Conservation (phyloP, 257 asterid species). For the Nicotiana benthamiana region DNA sequence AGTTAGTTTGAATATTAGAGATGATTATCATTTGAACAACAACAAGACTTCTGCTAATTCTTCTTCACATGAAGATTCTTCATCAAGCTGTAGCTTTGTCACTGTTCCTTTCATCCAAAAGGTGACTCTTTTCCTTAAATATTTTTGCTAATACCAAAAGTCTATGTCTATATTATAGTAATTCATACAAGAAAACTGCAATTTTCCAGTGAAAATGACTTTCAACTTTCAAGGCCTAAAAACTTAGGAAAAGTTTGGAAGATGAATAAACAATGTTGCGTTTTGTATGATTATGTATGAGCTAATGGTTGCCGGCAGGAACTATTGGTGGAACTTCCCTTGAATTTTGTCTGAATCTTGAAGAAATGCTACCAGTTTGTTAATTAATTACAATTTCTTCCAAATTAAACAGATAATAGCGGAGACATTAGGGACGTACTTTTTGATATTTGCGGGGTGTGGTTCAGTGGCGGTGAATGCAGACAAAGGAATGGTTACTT, state of each 20-base stretch:
- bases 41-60: neutral
- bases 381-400: too few relatives aligned
- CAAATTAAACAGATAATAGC: slow-evolving; percentile 49
- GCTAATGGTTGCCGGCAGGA: neutral
- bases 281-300: neutral
- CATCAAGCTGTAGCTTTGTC: slow-evolving; percentile 1
- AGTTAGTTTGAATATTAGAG: slow-evolving; percentile 7
- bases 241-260: neutral
- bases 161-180: too few relatives aligned
- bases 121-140: neutral
- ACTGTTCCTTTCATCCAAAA: slow-evolving; percentile 16
- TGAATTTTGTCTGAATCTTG: neutral
- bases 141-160: neutral
- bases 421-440: slow-evolving; percentile 68
- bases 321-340: neutral
- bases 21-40: neutral
- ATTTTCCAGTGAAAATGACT: neutral
- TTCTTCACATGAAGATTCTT: neutral
- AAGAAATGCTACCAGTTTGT: too few relatives aligned
- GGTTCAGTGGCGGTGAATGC: slow-evolving; percentile 64
- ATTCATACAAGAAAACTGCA: neutral
- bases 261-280: too few relatives aligned
- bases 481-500: slow-evolving; percentile 47
- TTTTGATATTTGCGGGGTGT: slow-evolving; percentile 72
- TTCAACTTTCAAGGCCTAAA: neutral